These are phyloP conservation scores for Ajuga chamaepitys DNA, from an alignment of 257 asterid genomes.

Conservation along the genomic window DNA sequence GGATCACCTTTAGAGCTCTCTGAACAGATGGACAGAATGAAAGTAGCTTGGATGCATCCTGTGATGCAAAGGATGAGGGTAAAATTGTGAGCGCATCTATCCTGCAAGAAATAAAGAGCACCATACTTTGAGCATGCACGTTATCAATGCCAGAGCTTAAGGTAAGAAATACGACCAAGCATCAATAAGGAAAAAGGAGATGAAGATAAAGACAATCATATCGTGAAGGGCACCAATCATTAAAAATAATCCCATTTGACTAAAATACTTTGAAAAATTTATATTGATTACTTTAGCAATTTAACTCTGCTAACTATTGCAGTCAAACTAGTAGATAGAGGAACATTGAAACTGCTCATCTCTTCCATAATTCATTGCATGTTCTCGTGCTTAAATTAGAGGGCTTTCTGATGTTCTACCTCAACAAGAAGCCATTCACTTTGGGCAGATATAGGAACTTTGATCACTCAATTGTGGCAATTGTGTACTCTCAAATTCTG, in stretches of 20 bases:
- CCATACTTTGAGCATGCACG: slow-evolving; percentile 3
- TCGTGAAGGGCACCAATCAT: not conserved
- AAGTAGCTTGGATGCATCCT: slow-evolving; percentile 81
- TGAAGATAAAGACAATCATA: not conserved
- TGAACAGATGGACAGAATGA: slow-evolving; percentile 80
- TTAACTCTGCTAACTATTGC: not conserved
- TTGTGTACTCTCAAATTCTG: no score
- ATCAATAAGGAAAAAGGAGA: slow-evolving; percentile 7
- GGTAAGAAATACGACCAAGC: slow-evolving; percentile 5
- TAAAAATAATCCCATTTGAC: not conserved
- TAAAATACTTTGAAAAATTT: not conserved
- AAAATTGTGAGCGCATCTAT: slow-evolving; percentile 77
- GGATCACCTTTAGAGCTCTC: slow-evolving; percentile 62
- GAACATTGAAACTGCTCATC: not conserved
- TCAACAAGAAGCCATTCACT: not conserved
- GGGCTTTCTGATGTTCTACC: not conserved
- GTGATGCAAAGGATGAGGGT: slow-evolving; percentile 72
- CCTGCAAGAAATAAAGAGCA: slow-evolving; percentile 44
- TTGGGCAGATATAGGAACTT: not conserved
- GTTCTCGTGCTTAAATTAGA: not conserved
- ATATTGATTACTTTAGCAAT: not conserved
- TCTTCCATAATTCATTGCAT: not conserved
- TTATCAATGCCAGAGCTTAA: slow-evolving; percentile 1
- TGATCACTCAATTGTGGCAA: not conserved
- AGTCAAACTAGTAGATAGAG: slow-evolving; percentile 1